Evolutionary conservation across 2,329 filamentous ascomycete genomes (phyloP).

Genomic region (Tolypocladium inflatum): DNA sequence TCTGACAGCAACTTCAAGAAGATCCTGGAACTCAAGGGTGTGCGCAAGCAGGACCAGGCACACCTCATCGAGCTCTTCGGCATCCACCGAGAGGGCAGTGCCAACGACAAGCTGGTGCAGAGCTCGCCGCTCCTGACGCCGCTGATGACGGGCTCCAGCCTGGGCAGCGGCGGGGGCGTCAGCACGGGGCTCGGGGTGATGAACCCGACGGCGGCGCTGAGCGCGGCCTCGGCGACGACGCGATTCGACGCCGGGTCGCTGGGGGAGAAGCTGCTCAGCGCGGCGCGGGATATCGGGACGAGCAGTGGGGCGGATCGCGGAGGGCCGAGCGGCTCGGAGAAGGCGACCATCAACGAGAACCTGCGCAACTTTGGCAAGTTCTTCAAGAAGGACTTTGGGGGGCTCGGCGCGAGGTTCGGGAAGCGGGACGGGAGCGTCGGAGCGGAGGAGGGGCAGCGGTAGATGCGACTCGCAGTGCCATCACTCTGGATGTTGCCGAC

Average conservation of each 20-base stretch:
- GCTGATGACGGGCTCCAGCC: slow-evolving; percentile 39
- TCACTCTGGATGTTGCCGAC: neutral
- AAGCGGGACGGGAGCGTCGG: slow-evolving; percentile 40
- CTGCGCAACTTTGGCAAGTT: slow-evolving; percentile 94
- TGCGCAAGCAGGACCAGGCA: slow-evolving; percentile 72
- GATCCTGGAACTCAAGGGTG: slow-evolving; percentile 89
- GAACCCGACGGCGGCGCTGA: slow-evolving; percentile 31
- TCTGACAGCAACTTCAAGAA: slow-evolving; percentile 94
- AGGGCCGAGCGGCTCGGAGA: slow-evolving; percentile 35
- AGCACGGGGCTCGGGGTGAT: slow-evolving; percentile 28
- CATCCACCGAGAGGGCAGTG: slow-evolving; percentile 68
- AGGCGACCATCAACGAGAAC: slow-evolving; percentile 81
- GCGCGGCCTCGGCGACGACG: slow-evolving; percentile 24
- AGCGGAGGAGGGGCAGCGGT: slow-evolving; percentile 13
- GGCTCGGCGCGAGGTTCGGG: slow-evolving; percentile 65
- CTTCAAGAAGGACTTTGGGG: slow-evolving; percentile 79
- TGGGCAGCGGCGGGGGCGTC: slow-evolving; percentile 20
- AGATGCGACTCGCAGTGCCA: neutral
- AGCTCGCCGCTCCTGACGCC: slow-evolving; percentile 63
- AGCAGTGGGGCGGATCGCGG: slow-evolving; percentile 16
- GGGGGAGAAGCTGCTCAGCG: slow-evolving; percentile 80
- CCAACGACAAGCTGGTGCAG: slow-evolving; percentile 58
- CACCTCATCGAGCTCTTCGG: slow-evolving; percentile 79
- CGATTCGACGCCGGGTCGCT: slow-evolving; percentile 75
- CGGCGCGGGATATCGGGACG: slow-evolving; percentile 75